Conservation (phyloP, 306 rosid species). For the Datisca glomerata region DNA sequence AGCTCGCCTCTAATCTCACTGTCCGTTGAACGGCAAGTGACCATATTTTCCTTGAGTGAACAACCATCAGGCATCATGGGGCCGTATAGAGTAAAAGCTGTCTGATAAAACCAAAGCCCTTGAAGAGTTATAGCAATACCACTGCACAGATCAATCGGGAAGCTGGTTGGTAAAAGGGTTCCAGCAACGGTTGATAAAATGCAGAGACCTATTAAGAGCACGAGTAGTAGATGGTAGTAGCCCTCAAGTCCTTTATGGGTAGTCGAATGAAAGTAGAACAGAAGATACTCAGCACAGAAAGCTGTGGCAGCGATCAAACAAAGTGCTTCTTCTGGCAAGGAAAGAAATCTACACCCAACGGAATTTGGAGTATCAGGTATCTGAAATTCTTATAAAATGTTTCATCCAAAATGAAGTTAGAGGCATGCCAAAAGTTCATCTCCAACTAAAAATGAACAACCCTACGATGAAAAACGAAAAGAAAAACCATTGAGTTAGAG, state of each 20-base stretch:
- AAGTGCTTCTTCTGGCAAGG: constrained; percentile 70
- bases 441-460: no score
- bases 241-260: constrained; percentile 89
- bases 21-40: constrained; percentile 50
- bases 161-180: constrained; percentile 68
- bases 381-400: no score
- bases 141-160: constrained; percentile 52
- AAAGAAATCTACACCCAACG: constrained; percentile 36
- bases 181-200: constrained; percentile 52
- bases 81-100: constrained; percentile 92
- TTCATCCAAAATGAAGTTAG: no score
- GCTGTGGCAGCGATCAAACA: constrained; percentile 69
- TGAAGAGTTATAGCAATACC: constrained; percentile 84
- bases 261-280: constrained; percentile 93
- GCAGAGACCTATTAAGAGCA: constrained; percentile 61
- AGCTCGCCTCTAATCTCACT: constrained; percentile 74
- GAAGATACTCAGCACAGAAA: constrained; percentile 75
- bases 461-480: no score
- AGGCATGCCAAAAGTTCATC: no score
- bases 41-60: constrained; percentile 22
- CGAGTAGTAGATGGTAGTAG: constrained; percentile 77
- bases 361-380: no score
- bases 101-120: constrained; percentile 96
- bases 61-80: constrained; percentile 95
- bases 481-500: no score